A percentile compares a stretch with the other conserved stretches of the same genome.
phyloP scores from a whole-genome alignment of 768 basidiomycete species.

The Auricularia cornea region DNA sequence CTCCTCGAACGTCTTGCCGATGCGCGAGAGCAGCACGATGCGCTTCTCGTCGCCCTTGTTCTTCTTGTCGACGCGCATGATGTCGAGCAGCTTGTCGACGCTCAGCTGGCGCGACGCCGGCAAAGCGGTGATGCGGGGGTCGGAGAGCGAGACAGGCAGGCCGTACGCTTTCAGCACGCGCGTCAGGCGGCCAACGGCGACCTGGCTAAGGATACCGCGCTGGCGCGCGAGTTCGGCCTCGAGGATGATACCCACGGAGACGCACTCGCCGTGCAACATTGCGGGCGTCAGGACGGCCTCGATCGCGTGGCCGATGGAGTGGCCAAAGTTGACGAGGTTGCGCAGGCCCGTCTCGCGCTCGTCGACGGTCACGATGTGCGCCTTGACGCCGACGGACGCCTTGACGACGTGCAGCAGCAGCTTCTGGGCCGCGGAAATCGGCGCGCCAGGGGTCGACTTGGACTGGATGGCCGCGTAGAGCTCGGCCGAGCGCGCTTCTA shows the following conservation, averaged over 20 bases:
- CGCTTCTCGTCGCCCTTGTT: slow-evolving; percentile 90
- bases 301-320: slow-evolving; percentile 97
- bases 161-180: slow-evolving; percentile 86
- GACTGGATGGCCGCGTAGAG: slow-evolving; percentile 78
- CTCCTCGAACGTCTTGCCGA: slow-evolving; percentile 87
- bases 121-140: slow-evolving; percentile 66
- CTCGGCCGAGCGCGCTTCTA: slow-evolving; percentile 79
- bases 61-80: slow-evolving; percentile 98
- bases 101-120: slow-evolving; percentile 65
- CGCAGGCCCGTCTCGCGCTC: slow-evolving; percentile 94
- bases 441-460: slow-evolving; percentile 47
- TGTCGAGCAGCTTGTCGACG: slow-evolving; percentile 76
- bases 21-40: slow-evolving; percentile 82
- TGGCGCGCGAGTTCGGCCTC: slow-evolving; percentile 91
- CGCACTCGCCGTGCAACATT: slow-evolving; percentile 94
- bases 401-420: slow-evolving; percentile 87
- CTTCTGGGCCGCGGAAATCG: slow-evolving; percentile 56
- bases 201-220: slow-evolving; percentile 82
- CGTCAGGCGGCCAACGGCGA: slow-evolving; percentile 82
- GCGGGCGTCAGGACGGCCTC: slow-evolving; percentile 92
- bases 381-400: slow-evolving; percentile 90
- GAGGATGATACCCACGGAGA: slow-evolving; percentile 92
- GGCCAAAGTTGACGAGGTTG: slow-evolving; percentile 98
- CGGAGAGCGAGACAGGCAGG: slow-evolving; percentile 72
- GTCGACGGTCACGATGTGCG: slow-evolving; percentile 95